Percentiles rank a stretch among this genome's conserved stretches.
These are phyloP conservation scores for Aspergillus oerlinghausenensis DNA, from an alignment of 2,329 filamentous ascomycete species.

Conservation along the genomic window DNA sequence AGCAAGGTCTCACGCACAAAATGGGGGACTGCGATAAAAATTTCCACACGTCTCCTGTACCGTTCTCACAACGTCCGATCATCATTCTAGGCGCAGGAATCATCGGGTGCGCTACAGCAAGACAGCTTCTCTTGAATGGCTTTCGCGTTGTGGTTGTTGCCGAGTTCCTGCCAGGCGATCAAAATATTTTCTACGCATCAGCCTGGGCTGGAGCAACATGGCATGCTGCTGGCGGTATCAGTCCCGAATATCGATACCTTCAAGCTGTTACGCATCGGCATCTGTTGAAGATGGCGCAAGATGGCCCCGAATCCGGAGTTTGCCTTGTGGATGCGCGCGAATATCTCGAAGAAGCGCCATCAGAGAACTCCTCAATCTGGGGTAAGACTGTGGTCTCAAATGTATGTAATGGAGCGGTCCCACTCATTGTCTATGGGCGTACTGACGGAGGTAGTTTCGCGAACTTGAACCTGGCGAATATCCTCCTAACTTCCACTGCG, in stretches of 20 bases:
- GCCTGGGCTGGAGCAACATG: constrained; percentile 39
- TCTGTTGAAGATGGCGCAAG: constrained; percentile 31
- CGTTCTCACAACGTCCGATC: constrained; percentile 33
- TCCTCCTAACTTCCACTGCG: constrained; percentile 29
- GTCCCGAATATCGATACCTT: constrained; percentile 30
- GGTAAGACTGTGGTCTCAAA: constrained; percentile 33
- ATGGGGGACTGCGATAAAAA: constrained; percentile 18
- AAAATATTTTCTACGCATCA: constrained; percentile 34
- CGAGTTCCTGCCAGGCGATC: constrained; percentile 35
- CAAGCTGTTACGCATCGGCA: constrained; percentile 34
- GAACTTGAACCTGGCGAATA: constrained; percentile 28
- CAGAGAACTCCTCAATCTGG: constrained; percentile 32
- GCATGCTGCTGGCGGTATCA: constrained; percentile 36
- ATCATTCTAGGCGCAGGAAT: constrained; percentile 38
- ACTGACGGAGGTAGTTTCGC: constrained; percentile 26
- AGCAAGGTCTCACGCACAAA: background rate
- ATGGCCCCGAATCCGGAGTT: constrained; percentile 31
- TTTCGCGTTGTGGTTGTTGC: constrained; percentile 34
- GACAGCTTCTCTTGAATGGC: constrained; percentile 31
- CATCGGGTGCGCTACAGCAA: constrained; percentile 36
- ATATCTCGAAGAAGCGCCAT: constrained; percentile 31
- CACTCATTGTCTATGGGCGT: too few relatives aligned
- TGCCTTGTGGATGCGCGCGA: constrained; percentile 32
- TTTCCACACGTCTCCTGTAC: constrained; percentile 19
- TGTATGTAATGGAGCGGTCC: constrained; percentile 11